A percentile compares a stretch with the other conserved stretches of the same genome.
Conservation (phyloP, 495 filamentous ascomycete species). For the Hyaloscypha finlandica region DNA sequence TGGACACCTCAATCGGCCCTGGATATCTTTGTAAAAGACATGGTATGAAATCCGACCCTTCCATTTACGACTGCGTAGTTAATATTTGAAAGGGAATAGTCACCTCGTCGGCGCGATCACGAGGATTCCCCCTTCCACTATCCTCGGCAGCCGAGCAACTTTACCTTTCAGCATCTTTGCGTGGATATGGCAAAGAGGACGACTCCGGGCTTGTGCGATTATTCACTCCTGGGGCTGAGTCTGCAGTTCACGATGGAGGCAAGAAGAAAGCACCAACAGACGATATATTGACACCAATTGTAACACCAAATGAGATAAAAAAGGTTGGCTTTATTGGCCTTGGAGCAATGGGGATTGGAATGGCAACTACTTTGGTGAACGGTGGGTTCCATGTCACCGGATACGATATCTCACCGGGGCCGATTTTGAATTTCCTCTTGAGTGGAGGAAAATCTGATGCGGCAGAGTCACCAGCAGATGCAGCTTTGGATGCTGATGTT, state of each 20-base stretch:
- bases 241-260: conserved; percentile 37
- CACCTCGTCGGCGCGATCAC: conserved; percentile 62
- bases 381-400: conserved; percentile 69
- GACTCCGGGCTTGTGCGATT: conserved; percentile 70
- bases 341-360: conserved; percentile 84
- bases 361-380: conserved; percentile 75
- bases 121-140: conserved; percentile 64
- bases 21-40: conserved; percentile 81
- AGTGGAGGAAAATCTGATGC: no score
- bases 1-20: conserved; percentile 68
- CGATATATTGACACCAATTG: conserved; percentile 19
- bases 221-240: conserved; percentile 44
- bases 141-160: conserved; percentile 68
- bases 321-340: conserved; percentile 66
- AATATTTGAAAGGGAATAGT: conserved; percentile 57
- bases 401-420: conserved; percentile 60
- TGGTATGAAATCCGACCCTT: conserved; percentile 38
- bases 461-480: conserved; percentile 42
- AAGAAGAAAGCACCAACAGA: conserved; percentile 37
- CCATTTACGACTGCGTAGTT: conserved; percentile 33
- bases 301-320: conserved; percentile 38
- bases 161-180: conserved; percentile 59
- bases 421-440: no score
- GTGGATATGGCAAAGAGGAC: conserved; percentile 66
- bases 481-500: conserved; percentile 59